Evolutionary conservation across 1,284 basidiomycete genomes (phyloP), one percentile per base, ranked within the genome.

Genomic region (Moniliella sp.): DNA sequence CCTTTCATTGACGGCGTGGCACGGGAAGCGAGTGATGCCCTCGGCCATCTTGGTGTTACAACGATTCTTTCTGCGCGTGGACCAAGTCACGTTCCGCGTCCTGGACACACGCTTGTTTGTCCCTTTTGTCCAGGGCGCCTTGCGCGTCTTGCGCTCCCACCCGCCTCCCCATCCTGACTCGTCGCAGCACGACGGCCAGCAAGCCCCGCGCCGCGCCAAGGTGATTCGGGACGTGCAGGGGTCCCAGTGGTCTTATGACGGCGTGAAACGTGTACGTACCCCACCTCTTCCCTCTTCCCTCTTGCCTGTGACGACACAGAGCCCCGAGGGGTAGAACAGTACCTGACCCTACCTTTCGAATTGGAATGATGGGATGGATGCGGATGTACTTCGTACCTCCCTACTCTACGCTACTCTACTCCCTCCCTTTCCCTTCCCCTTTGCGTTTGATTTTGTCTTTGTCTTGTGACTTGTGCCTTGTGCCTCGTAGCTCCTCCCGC

Each of bases 21-120:
- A n/a, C 17, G 8, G 18, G 13, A 48, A 91, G 83, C 75, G 91
- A 35, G 84, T 97, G 28, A 97, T 97, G 86, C 84, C 88, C 0
- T 76, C 75, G n/a, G 88, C 78, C 31, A 69, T 93, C 45, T 88
- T 94, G 61, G 73, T 94, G 40, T 72, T 99, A 5, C 70, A 75
- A 1, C 71, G 91, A 4, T 82, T 93, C 61, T 83, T 80, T n/a
- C 67, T 99, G 3, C 73, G 91, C 13, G 84, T 99, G 29, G 91
- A 99, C 61, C 72, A 78, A 35, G 91, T 99, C 26, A 70, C 94
- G 25, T 97, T 97, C 64, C 70, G 91, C 25, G 71, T 75, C 23
- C 76, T 73, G 48, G 91, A 99, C 50, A 86, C 84, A 0, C 69
- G 91, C 25, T 65, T 93, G 40, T 99, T 81, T 52, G 78, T 86